Evolutionary conservation across 129 eudicot species (phyloP), one percentile per base, ranked within the genome.

Genomic region (Rutidosis leptorrhynchoides): DNA sequence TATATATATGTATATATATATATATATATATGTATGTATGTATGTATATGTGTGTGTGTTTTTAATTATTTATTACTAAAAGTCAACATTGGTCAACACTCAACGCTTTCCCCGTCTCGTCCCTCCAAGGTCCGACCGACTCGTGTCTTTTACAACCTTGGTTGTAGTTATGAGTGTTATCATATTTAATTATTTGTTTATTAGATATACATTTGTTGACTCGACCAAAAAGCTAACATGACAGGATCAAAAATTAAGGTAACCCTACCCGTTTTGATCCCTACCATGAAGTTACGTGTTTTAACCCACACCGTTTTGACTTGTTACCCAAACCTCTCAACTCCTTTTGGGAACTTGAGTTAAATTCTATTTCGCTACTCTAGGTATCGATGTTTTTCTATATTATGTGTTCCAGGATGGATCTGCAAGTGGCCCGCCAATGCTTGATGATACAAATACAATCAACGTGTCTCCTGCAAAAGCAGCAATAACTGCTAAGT

Each of bases 341-440:
- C 37, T 6, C 32, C 4, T 57, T 5, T 57, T 57, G 27, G 4
- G 16, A 5, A 0, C 5, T 26, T 25, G 12, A 56, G 61, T 56
- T 57, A 5, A 5, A 14, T 57, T 40, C 5, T 40, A 2, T 37
- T 11, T 37, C 16, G 5, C 3, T 56, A 24, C 21, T 26, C 8
- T 9, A 57, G 35, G 62, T 6, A 57, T 57, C 26, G 21, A 57
- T 3, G 11, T 60, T 59, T 26, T 28, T 52, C n/a, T 52, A 0
- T 42, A 32, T 33, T 29, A 17, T 48, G 45, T 68, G 63, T 58
- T 69, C 58, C 43, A 92, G 98, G 98, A 85, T 58, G 88, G 69
- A 48, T 65, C 76, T 12, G 66, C 63, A 73, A 81, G 63, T 74
- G 87, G 62, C 32, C 73, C 77, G 29, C 51, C 73, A n/a, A 58